Base-by-base conservation (phyloP, 148 eudicot species). In the Rhododendron henanense region DNA sequence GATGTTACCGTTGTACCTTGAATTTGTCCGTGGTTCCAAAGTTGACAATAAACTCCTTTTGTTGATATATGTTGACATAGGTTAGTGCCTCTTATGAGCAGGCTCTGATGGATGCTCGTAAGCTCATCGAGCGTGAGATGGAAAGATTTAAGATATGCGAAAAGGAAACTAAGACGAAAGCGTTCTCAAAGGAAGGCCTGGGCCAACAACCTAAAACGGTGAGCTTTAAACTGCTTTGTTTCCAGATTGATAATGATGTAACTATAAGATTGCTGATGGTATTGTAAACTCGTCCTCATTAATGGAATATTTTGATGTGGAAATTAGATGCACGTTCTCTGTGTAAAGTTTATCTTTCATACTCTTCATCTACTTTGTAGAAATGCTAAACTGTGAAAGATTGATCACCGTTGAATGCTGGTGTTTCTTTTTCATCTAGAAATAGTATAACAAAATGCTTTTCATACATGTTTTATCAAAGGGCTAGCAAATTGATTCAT, bases 61-160 rank as follows among this genome's bases (percentile, higher is more conserved):
- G 71, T n/a, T 93, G 90, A 87, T 90, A 90, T 88, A 87, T 91
- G 88, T 92, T 94, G 95, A 93, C 92, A 90, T 94, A 97, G 99
- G 99, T 97, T 92, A 97, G 99, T 95, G 99, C 99, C 90, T 94
- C 96, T 89, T 97, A 95, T 97, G 99, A 97, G 98, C 98, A 97
- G 96, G 96, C 98, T 87, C 91, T 97, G 90, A 90, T 97, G 93
- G 99, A 97, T 91, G 93, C 99, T 41, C 98, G 99, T 19, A 97
- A 95, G 92, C 95, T 84, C 67, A 97, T 97, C 61, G 99, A 97
- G 89, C 97, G 98, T 85, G 99, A 97, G 90, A 97, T 97, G 99
- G 99, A 97, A 90, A 90, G 98, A 85, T 97, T 97, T 85, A 97
- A 97, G 90, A 95, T 97, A 73, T 97, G 99, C 89, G 99, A 97